phyloP scores from a whole-genome alignment of 371 early-diverging fungal genomes.

The Phascolomyces articulosus region DNA sequence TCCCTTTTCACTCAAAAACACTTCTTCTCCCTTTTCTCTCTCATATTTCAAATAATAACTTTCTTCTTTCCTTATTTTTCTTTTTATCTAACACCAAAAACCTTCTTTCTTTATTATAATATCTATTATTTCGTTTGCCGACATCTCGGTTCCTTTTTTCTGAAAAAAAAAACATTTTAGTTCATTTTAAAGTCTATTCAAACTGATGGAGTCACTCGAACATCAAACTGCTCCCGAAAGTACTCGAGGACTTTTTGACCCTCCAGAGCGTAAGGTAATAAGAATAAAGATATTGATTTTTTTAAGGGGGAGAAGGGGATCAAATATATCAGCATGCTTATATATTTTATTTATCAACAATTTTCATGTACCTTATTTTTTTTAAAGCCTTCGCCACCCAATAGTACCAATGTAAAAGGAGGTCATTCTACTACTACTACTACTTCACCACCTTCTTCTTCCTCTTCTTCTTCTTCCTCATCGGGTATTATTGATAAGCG shows the following conservation, averaged over 20 bases:
- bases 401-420: too few species aligned
- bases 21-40: too few species aligned
- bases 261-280: conserved; percentile 20
- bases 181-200: conserved; percentile 19
- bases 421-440: background rate
- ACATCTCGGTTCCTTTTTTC: conserved; percentile 12
- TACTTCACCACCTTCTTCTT: background rate
- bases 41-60: too few species aligned
- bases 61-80: background rate
- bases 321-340: background rate
- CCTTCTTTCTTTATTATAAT: background rate
- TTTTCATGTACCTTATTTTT: background rate
- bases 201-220: conserved; percentile 34
- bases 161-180: background rate
- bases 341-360: too few species aligned
- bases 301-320: background rate
- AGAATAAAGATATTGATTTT: background rate
- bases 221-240: conserved; percentile 56
- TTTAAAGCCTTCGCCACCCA: conserved; percentile 2
- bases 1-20: background rate
- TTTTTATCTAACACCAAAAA: background rate
- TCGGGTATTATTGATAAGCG: conserved; percentile 11
- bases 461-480: background rate
- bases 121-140: conserved; percentile 2
- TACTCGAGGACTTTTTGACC: conserved; percentile 51